Percentiles rank a stretch among this genome's conserved stretches.
phyloP scores from a whole-genome alignment of 2,329 filamentous ascomycete genomes.

The Neofusicoccum parvum region DNA sequence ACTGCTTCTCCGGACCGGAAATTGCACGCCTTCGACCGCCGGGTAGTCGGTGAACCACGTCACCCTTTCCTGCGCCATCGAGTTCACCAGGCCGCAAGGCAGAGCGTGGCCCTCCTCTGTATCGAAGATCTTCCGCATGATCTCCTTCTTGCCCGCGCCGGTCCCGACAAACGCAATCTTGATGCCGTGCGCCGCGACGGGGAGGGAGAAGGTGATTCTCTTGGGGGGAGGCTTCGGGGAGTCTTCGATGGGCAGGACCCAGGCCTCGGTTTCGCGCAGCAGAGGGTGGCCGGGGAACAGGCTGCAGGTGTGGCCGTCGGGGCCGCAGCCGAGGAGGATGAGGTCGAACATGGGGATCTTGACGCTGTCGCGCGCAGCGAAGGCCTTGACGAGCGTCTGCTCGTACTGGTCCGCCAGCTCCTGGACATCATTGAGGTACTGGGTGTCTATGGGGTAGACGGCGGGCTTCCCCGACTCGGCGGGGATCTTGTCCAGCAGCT shows the following conservation, averaged over 20 bases:
- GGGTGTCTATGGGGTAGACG: constrained; percentile 77
- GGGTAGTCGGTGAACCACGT: constrained; percentile 93
- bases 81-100: constrained; percentile 87
- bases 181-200: constrained; percentile 83
- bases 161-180: constrained; percentile 92
- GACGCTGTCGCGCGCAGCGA: constrained; percentile 90
- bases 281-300: constrained; percentile 89
- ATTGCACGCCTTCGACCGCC: constrained; percentile 82
- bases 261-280: constrained; percentile 82
- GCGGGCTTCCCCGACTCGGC: constrained; percentile 64
- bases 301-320: constrained; percentile 96
- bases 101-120: constrained; percentile 69
- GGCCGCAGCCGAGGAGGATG: constrained; percentile 87
- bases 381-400: constrained; percentile 78
- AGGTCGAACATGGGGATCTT: constrained; percentile 95
- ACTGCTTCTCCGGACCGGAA: constrained; percentile 70
- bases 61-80: constrained; percentile 78
- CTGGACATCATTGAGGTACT: constrained; percentile 74
- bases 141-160: constrained; percentile 83
- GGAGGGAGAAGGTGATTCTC: constrained; percentile 89
- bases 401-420: constrained; percentile 95
- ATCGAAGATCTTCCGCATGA: constrained; percentile 92
- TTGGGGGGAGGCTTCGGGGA: constrained; percentile 91
- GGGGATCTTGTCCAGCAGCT: constrained; percentile 87
- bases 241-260: constrained; percentile 90